Conservation (phyloP, 257 asterid genomes). For the Eustoma russellianum region DNA sequence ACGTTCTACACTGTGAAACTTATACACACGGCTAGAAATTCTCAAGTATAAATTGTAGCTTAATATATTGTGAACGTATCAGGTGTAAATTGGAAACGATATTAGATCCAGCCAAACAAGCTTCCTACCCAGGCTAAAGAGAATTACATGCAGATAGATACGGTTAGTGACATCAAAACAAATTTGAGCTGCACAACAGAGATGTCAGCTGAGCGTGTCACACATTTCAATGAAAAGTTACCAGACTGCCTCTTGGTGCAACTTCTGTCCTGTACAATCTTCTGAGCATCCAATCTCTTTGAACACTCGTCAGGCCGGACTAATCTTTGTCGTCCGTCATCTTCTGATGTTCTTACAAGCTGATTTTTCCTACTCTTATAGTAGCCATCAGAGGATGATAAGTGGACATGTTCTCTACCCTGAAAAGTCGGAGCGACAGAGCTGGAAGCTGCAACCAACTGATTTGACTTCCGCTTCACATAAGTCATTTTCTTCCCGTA, state of each 20-base stretch:
- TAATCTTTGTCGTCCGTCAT: slow-evolving; percentile 25
- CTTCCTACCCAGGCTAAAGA: no score
- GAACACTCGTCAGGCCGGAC: slow-evolving; percentile 11
- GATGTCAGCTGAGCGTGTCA: not conserved
- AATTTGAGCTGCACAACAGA: no score
- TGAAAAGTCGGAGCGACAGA: slow-evolving; percentile 19
- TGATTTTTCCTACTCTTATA: slow-evolving; percentile 77
- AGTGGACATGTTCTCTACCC: slow-evolving; percentile 27
- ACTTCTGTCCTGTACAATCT: slow-evolving; percentile 9
- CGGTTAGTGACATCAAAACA: no score
- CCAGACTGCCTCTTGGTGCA: slow-evolving; percentile 31
- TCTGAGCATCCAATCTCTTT: slow-evolving; percentile 24
- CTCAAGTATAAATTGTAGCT: no score
- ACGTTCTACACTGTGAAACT: no score
- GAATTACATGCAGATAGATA: no score
- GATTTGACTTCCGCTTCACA: slow-evolving; percentile 67
- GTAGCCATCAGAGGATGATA: slow-evolving; percentile 55
- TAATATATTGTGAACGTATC: no score
- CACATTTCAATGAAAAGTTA: slow-evolving; percentile 12
- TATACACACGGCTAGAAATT: no score
- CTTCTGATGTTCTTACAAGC: slow-evolving; percentile 63
- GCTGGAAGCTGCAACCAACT: slow-evolving; percentile 66
- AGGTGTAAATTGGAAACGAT: no score
- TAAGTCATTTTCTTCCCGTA: slow-evolving; percentile 40
- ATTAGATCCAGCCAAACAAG: no score